Conservation (phyloP, 345 rosid genomes). For the Ceriops zippeliana region DNA sequence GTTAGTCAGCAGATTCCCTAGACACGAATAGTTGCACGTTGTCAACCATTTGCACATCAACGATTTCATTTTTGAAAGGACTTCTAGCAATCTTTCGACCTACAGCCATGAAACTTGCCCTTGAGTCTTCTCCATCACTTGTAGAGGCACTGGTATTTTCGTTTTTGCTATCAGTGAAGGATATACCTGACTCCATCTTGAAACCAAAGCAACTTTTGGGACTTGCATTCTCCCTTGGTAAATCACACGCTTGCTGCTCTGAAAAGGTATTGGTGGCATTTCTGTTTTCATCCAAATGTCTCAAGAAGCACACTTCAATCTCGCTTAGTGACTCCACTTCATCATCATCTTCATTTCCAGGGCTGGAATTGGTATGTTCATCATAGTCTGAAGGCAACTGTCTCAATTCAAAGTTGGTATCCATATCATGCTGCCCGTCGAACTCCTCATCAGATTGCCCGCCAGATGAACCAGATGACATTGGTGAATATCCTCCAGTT, state of each 20-base stretch:
- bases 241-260: slow-evolving; percentile 17
- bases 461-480: slow-evolving; percentile 55
- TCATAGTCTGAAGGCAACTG: slow-evolving; percentile 49
- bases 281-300: slow-evolving; percentile 36
- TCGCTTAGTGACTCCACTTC: slow-evolving; percentile 54
- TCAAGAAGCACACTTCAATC: slow-evolving; percentile 69
- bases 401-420: slow-evolving; percentile 66
- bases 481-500: slow-evolving; percentile 63
- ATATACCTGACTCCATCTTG: slow-evolving; percentile 37
- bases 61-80: slow-evolving; percentile 13
- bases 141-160: slow-evolving; percentile 31
- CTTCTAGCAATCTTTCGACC: slow-evolving; percentile 15
- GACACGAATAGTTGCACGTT: slow-evolving; percentile 16
- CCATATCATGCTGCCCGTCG: slow-evolving; percentile 75
- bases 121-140: slow-evolving; percentile 35
- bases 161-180: slow-evolving; percentile 44
- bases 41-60: slow-evolving; percentile 30
- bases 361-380: slow-evolving; percentile 35
- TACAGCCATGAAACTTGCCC: slow-evolving; percentile 17
- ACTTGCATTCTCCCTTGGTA: slow-evolving; percentile 20
- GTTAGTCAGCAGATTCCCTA: slow-evolving; percentile 20
- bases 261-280: slow-evolving; percentile 9
- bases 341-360: slow-evolving; percentile 39
- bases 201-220: slow-evolving; percentile 29
- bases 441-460: slow-evolving; percentile 54